Percentiles rank a stretch among this genome's conserved stretches.
These are phyloP conservation scores for Myxozyma sirexii DNA, from an alignment of 805 yeast genomes.

Conservation along the genomic window DNA sequence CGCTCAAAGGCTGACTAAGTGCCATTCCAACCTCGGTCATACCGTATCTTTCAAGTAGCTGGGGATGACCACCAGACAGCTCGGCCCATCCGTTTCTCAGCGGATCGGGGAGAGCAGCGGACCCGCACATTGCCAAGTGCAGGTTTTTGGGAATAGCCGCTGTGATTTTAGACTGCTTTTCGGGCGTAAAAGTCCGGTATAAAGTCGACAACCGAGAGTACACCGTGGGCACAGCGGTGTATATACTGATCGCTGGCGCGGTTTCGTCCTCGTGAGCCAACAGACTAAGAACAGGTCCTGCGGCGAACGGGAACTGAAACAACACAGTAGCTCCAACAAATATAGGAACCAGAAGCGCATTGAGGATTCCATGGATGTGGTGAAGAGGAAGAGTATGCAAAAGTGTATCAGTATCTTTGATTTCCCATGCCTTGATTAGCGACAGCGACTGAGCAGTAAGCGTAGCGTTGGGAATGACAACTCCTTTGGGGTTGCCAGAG, in stretches of 20 bases:
- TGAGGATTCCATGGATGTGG: constrained; percentile 44
- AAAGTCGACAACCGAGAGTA: constrained; percentile 38
- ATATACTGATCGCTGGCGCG: constrained; percentile 39
- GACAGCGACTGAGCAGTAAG: constrained; percentile 42
- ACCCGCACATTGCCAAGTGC: constrained; percentile 43
- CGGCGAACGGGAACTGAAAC: constrained; percentile 41
- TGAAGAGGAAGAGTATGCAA: constrained; percentile 44
- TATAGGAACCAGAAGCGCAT: constrained; percentile 41
- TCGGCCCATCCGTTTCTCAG: constrained; percentile 40
- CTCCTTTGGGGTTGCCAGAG: constrained; percentile 44
- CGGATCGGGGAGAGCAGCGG: constrained; percentile 44
- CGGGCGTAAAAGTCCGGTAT: constrained; percentile 25
- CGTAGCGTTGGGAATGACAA: constrained; percentile 41
- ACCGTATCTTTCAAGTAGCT: constrained; percentile 43
- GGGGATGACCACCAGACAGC: constrained; percentile 39
- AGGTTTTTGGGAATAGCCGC: constrained; percentile 33
- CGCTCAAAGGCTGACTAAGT: constrained; percentile 39
- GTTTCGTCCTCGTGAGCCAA: constrained; percentile 33
- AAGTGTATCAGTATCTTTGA: constrained; percentile 36
- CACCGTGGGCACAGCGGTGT: constrained; percentile 45
- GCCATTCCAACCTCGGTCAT: constrained; percentile 47
- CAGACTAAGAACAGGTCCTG: constrained; percentile 36
- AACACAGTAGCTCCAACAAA: constrained; percentile 41
- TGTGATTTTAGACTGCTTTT: constrained; percentile 27
- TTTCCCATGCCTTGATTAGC: constrained; percentile 41